Evolutionary conservation across 1,284 basidiomycete species (phyloP), one percentile per base, ranked within the genome.

Genomic region (Papiliotrema laurentii): DNA sequence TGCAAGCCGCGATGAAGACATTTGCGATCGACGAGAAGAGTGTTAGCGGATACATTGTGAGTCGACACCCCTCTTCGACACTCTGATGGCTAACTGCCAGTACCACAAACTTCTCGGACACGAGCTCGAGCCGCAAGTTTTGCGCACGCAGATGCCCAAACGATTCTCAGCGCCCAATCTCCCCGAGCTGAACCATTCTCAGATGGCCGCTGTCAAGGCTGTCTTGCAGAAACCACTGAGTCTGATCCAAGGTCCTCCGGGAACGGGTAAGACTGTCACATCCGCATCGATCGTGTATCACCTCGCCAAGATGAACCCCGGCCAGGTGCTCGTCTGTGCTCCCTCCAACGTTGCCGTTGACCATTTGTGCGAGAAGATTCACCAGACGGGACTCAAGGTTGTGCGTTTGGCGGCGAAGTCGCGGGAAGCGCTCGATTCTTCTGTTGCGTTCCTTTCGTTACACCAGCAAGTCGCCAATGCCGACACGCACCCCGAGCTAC

Each of bases 201-300:
- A 99, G 71, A 97, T 98, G 86, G 93, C 89, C 71, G 96, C 96
- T 1, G 96, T 99, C 68, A 98, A 97, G 78, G 91, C 89, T 57
- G 96, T 98, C 4, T 78, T 99, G 18, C 93, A 98, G 73, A 97
- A 97, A 73, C 96, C 94, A n/a, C 81, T 99, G 50, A 92, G 89
- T 66, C 80, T 99, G 50, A 98, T 99, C 62, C 92, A 97, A 78
- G 96, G 96, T 18, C 96, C 96, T 24, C 96, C 96, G 13, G 96
- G 96, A 35, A 98, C 96, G 0, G 96, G 96, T 38, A 99, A 99
- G 77, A 99, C 96, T 0, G 96, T 98, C 50, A 99, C 96, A 0
- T 97, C 93, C n/a, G 96, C 96, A 5, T 97, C 96, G 1, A 94
- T 97, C 63, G 94, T 98, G 37, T 92, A 98, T 71, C 96, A 99